Conservation (phyloP, 2,329 filamentous ascomycete species). For the Colletotrichum sp. region DNA sequence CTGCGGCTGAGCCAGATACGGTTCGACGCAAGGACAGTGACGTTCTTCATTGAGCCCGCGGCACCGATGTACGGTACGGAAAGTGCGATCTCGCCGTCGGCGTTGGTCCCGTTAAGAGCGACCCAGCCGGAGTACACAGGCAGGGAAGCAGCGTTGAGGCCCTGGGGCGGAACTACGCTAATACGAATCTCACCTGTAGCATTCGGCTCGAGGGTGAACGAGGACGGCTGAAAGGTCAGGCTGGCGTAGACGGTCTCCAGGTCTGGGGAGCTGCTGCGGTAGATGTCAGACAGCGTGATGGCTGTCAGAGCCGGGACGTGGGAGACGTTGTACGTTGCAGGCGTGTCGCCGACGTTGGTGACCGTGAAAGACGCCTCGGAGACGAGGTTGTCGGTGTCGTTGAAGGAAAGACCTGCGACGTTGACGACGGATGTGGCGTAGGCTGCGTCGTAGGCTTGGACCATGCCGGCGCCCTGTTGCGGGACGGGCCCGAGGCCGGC, state of each 20-base stretch:
- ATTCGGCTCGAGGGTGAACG: slow-evolving; percentile 24
- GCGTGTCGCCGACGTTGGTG: slow-evolving; percentile 54
- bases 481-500: slow-evolving; percentile 51
- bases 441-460: slow-evolving; percentile 65
- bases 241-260: slow-evolving; percentile 34
- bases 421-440: slow-evolving; percentile 58
- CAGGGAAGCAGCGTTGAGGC: slow-evolving; percentile 32
- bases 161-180: slow-evolving; percentile 43
- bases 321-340: slow-evolving; percentile 56
- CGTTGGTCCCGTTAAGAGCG: slow-evolving; percentile 41
- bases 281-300: slow-evolving; percentile 36
- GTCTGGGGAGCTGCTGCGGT: slow-evolving; percentile 45
- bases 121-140: slow-evolving; percentile 52
- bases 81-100: slow-evolving; percentile 25
- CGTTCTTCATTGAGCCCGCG: slow-evolving; percentile 7
- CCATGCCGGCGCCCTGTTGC: slow-evolving; percentile 65
- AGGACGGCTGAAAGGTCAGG: background rate
- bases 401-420: slow-evolving; percentile 64
- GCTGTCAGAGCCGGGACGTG: slow-evolving; percentile 54
- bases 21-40: background rate
- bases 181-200: slow-evolving; percentile 50
- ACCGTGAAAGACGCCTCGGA: slow-evolving; percentile 57
- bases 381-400: slow-evolving; percentile 64
- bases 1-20: background rate
- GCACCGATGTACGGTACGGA: slow-evolving; percentile 14